These are phyloP conservation scores for Hymenoscyphus repandus DNA, from an alignment of 2,329 filamentous ascomycete genomes.

Conservation along the genomic window DNA sequence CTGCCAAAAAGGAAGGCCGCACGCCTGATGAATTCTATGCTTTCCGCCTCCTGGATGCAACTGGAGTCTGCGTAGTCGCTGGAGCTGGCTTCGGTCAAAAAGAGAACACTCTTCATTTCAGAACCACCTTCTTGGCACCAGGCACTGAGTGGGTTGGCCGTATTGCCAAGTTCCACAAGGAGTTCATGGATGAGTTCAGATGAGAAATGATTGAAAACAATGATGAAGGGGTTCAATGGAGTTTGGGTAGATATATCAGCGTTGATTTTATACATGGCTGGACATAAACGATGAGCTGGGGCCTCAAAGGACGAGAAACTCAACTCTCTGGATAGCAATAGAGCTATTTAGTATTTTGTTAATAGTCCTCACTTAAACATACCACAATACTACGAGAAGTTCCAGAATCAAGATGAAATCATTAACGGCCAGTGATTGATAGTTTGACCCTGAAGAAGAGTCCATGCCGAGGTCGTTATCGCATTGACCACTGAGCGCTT, in stretches of 20 bases:
- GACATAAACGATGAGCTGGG: no score
- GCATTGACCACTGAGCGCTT: no score
- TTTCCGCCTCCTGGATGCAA: slow-evolving; percentile 83
- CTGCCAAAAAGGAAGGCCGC: slow-evolving; percentile 68
- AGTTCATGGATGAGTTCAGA: slow-evolving; percentile 80
- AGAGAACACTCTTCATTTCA: slow-evolving; percentile 85
- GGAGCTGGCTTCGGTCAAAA: slow-evolving; percentile 93
- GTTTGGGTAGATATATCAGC: slow-evolving; percentile 2
- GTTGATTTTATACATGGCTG: not conserved
- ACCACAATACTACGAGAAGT: no score
- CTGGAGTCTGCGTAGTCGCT: slow-evolving; percentile 89
- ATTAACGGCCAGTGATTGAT: no score
- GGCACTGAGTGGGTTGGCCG: slow-evolving; percentile 90
- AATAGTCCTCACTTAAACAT: no score
- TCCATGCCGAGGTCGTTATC: no score
- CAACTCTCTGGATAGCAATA: no score
- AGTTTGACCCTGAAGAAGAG: no score
- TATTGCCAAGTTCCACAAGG: slow-evolving; percentile 84
- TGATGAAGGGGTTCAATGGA: not conserved
- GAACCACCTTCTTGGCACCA: slow-evolving; percentile 93
- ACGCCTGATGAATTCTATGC: slow-evolving; percentile 91
- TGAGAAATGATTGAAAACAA: slow-evolving; percentile 12
- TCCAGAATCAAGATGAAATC: no score
- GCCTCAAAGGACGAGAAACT: no score
- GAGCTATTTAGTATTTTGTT: no score